These are phyloP conservation scores for Tanacetum coccineum DNA, from an alignment of 129 eudicot genomes.

Conservation along the genomic window DNA sequence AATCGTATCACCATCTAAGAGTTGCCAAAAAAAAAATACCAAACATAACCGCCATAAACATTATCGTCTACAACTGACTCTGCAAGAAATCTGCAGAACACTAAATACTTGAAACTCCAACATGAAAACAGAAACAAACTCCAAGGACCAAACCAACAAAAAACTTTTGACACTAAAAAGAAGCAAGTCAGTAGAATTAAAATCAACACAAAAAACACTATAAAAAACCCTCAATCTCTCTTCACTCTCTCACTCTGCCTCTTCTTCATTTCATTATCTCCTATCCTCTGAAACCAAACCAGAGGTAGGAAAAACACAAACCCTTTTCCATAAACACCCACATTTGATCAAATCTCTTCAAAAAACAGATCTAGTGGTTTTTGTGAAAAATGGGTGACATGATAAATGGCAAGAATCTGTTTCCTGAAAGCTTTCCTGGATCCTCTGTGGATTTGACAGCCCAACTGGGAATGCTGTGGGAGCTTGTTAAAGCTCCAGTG, in stretches of 20 bases:
- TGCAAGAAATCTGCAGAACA: neutral
- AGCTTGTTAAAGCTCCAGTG: conserved; percentile 52
- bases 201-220: conserved; percentile 20
- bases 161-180: too few species aligned
- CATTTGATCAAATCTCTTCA: neutral
- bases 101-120: neutral
- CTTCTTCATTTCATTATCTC: neutral
- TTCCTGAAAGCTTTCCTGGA: conserved; percentile 60
- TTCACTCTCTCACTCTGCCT: conserved; percentile 10
- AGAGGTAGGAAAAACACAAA: conserved; percentile 12
- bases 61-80: too few species aligned
- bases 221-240: conserved; percentile 33
- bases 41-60: too few species aligned
- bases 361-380: conserved; percentile 9
- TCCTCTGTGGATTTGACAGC: conserved; percentile 57
- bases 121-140: neutral
- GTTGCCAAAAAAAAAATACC: too few species aligned
- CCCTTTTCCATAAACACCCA: conserved; percentile 20
- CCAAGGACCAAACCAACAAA: neutral
- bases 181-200: too few species aligned
- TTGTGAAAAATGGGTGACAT: conserved; percentile 54
- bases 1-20: too few species aligned
- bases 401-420: conserved; percentile 33
- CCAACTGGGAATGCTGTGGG: conserved; percentile 65
- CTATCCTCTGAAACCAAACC: too few species aligned